Evolutionary conservation across 345 rosid species (phyloP).

Genomic region (Moricandia arvensis): DNA sequence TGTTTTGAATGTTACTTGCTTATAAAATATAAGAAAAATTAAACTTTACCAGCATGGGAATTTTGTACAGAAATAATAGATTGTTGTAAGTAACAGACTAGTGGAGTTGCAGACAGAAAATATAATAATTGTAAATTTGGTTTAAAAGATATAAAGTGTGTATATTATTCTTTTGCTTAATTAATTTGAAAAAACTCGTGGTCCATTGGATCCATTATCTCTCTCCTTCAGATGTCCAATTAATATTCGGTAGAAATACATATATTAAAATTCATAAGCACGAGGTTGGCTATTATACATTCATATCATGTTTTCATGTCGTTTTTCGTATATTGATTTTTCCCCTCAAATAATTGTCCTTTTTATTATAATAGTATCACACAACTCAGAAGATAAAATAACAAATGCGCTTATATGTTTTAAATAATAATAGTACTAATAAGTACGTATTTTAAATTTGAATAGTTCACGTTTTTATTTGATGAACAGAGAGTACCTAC

Average conservation of each 20-base stretch:
- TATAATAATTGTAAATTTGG: background rate
- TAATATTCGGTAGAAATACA: background rate
- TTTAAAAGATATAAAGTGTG: background rate
- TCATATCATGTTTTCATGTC: background rate
- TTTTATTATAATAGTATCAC: background rate
- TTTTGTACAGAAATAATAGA: constrained; percentile 1
- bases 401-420: background rate
- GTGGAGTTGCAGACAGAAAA: constrained; percentile 12
- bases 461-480: constrained; percentile 29
- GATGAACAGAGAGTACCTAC: constrained; percentile 25
- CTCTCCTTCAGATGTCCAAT: background rate
- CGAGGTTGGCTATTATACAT: constrained; percentile 15
- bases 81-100: background rate
- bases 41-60: constrained; percentile 18
- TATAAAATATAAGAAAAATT: background rate
- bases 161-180: background rate
- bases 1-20: background rate
- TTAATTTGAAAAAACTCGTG: background rate
- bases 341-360: background rate
- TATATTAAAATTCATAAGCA: background rate
- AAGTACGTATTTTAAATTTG: background rate
- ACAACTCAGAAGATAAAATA: background rate
- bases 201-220: constrained; percentile 17
- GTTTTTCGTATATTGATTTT: background rate
- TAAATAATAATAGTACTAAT: background rate